Conservation (phyloP, 352 stramenopile species). For the Pythium utonaiense region DNA sequence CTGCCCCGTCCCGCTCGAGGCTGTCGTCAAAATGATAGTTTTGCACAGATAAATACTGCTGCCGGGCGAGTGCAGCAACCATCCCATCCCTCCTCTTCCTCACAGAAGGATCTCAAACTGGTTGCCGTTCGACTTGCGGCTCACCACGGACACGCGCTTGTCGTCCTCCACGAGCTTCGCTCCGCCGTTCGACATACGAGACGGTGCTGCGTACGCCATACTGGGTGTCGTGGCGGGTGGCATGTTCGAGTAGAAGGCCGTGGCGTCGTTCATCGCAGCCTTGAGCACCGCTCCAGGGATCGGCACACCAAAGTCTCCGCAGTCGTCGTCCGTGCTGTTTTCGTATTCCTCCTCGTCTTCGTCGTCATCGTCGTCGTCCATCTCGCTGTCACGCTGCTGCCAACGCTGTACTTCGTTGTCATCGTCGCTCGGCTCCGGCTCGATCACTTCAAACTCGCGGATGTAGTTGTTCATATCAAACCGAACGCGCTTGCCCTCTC, state of each 20-base stretch:
- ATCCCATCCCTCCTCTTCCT: no score
- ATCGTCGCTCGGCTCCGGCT: constrained; percentile 22
- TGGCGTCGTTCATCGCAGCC: constrained; percentile 18
- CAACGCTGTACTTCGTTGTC: constrained; percentile 23
- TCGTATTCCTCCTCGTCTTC: constrained; percentile 15
- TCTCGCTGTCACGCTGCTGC: constrained; percentile 25
- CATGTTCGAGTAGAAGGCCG: constrained; percentile 17
- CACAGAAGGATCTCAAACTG: constrained; percentile 21
- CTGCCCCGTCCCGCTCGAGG: neutral
- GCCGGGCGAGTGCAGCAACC: no score
- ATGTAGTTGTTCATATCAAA: constrained; percentile 27
- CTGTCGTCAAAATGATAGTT: constrained; percentile 2
- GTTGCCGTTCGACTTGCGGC: constrained; percentile 20
- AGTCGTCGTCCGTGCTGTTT: constrained; percentile 8
- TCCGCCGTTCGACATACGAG: constrained; percentile 10
- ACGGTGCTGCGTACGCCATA: neutral
- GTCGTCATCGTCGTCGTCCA: constrained; percentile 21
- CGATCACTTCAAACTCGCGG: constrained; percentile 33
- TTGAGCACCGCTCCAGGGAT: constrained; percentile 18
- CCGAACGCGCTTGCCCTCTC: constrained; percentile 21
- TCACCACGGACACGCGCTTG: constrained; percentile 20
- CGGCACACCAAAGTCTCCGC: constrained; percentile 16
- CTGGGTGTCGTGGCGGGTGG: neutral
- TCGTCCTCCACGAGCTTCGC: constrained; percentile 6
- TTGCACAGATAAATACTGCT: constrained; percentile 26